These are phyloP conservation scores for Dimocarpus longan DNA, from an alignment of 345 rosid genomes.

Conservation along the genomic window DNA sequence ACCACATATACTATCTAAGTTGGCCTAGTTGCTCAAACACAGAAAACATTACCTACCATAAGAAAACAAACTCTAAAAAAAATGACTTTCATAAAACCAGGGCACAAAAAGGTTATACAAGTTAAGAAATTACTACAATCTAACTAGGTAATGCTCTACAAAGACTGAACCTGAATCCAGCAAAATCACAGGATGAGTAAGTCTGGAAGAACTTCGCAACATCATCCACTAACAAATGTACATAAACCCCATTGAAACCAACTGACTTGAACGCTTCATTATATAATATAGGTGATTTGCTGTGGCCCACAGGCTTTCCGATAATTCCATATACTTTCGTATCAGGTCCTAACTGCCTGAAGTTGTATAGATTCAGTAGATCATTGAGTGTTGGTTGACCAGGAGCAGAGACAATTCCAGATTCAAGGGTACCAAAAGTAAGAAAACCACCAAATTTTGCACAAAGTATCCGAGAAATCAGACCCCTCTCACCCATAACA, in stretches of 20 bases:
- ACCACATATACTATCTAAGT: not conserved
- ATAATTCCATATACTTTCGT: constrained; percentile 86
- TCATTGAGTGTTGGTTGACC: constrained; percentile 90
- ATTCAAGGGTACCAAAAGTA: constrained; percentile 86
- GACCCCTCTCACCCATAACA: constrained; percentile 93
- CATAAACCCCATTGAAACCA: constrained; percentile 73
- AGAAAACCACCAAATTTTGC: constrained; percentile 91
- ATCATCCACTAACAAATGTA: constrained; percentile 83
- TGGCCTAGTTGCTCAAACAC: not conserved
- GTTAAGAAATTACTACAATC: not conserved
- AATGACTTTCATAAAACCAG: constrained; percentile 8
- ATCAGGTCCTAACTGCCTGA: constrained; percentile 80
- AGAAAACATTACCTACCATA: not conserved
- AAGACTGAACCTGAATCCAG: constrained; percentile 78
- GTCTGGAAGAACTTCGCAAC: constrained; percentile 66
- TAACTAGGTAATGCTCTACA: not conserved
- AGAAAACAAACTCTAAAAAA: constrained; percentile 6
- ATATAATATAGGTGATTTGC: constrained; percentile 87
- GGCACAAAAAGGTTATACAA: not conserved
- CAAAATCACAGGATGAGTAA: constrained; percentile 83
- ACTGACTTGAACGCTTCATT: constrained; percentile 89
- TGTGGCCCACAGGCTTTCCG: constrained; percentile 94
- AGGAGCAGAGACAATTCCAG: constrained; percentile 82
- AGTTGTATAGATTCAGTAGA: constrained; percentile 75
- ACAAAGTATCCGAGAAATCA: constrained; percentile 87